These are phyloP conservation scores for Solanum chilense DNA, from an alignment of 257 asterid species.

Conservation along the genomic window DNA sequence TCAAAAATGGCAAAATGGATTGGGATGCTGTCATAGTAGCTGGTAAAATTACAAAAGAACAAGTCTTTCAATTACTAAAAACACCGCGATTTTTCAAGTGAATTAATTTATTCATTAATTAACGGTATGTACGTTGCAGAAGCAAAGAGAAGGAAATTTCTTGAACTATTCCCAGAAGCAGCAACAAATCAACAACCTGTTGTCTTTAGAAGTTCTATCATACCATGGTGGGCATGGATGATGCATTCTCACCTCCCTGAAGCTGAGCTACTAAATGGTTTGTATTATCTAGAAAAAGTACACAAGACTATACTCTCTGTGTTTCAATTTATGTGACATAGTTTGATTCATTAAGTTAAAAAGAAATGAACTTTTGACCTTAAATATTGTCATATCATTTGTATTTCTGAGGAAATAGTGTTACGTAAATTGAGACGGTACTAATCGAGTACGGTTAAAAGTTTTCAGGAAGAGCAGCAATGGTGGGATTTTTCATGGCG, in stretches of 20 bases:
- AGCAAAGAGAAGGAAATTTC: conserved; percentile 53
- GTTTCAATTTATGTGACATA: background rate
- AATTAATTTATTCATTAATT: background rate
- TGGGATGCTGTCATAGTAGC: conserved; percentile 63
- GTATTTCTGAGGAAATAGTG: background rate
- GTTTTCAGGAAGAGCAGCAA: conserved; percentile 56
- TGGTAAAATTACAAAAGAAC: conserved; percentile 17
- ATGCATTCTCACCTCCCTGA: conserved; percentile 54
- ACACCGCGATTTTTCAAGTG: background rate
- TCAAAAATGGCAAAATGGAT: conserved; percentile 52
- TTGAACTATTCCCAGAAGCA: conserved; percentile 49
- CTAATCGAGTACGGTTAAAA: background rate
- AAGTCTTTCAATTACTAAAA: background rate
- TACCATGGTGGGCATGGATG: conserved; percentile 81
- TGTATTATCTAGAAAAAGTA: background rate
- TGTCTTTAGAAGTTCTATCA: conserved; percentile 43
- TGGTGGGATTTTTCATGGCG: conserved; percentile 65
- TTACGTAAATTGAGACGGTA: background rate
- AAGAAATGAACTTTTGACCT: background rate
- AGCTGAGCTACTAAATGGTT: conserved; percentile 62
- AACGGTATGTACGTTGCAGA: conserved; percentile 10
- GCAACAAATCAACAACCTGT: conserved; percentile 55
- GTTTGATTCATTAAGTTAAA: background rate
- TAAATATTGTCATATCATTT: background rate
- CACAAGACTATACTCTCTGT: background rate